Base-by-base conservation (phyloP, 441 rosid genomes). In the Viola pubescens region DNA sequence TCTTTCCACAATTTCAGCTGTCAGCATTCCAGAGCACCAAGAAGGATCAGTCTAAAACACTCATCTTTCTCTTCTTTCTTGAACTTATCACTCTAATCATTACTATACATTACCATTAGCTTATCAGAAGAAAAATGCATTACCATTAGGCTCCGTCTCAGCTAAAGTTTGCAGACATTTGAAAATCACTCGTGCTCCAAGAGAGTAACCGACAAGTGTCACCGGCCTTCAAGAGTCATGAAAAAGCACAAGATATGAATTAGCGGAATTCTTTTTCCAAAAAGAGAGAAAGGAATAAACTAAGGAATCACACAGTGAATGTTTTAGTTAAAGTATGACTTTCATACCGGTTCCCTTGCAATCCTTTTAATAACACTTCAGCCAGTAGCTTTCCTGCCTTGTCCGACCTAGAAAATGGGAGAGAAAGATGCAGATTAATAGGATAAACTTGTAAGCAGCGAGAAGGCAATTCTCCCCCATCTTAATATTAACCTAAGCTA, bases 161-260 rank as follows among this genome's bases (percentile, higher is more conserved):
- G 89, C 85, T 78, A 91, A 74, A 56, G 71, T 54, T 69, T 86
- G 79, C 46, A 91, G 88, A 70, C 98, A 91, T 67, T 85, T 89
- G 70, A 89, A 91, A 69, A 91, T 70, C 55, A 87, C 86, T 37
- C 97, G 83, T 9, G 98, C 95, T 60, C 98, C 98, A 68, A 91
- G 87, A n/a, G 97, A 91, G 72, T 73, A 91, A 59, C 97, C 97
- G 54, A 91, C 81, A 6, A 91, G 95, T 4, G 97, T 89, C 72
- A 89, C 85, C 5, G 97, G 98, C 83, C 98, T 91, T 68, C 13
- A 68, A 65, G 59, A 56, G 53, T 58, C 40, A 16, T 55, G 59
- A 12, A 55, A 9, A 59, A 60, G 62, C 61, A 66, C 43, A 65
- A 55, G 6, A 48, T 3, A 48, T 26, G 63, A 57, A 59, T 58